A percentile compares a stretch with the other conserved stretches of the same genome.
Evolutionary conservation across 2,329 filamentous ascomycete genomes (phyloP).

Genomic region (Curvularia sp.): DNA sequence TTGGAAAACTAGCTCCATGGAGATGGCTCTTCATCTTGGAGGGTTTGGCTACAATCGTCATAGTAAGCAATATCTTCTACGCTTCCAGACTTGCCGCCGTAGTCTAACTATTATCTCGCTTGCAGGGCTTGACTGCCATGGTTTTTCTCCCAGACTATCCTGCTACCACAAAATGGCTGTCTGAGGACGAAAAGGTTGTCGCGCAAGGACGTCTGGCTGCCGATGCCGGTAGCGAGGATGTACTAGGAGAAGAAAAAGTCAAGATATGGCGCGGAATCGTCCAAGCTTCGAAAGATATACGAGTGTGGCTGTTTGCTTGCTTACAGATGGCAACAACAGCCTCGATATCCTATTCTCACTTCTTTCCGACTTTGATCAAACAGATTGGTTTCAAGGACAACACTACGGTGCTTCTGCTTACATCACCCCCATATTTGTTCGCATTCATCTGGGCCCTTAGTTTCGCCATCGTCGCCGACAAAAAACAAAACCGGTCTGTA

Average conservation of each 20-base stretch:
- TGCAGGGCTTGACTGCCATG: not conserved
- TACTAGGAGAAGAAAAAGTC: not conserved
- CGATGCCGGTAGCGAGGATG: not conserved
- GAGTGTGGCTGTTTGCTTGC: not conserved
- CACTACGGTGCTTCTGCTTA: not conserved
- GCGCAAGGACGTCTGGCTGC: not conserved
- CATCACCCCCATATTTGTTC: not conserved
- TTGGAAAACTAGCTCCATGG: slow-evolving; percentile 37
- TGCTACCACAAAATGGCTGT: not conserved
- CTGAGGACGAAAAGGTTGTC: not conserved
- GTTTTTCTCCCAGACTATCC: not conserved
- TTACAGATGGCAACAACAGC: not conserved
- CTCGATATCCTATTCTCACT: not conserved
- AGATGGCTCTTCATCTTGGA: slow-evolving; percentile 32
- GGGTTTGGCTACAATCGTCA: slow-evolving; percentile 12
- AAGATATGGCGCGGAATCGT: not conserved
- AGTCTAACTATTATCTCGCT: not conserved
- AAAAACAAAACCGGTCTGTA: not conserved
- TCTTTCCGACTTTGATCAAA: not conserved
- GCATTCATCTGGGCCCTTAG: not conserved
- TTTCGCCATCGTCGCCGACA: not conserved
- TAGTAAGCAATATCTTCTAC: not conserved
- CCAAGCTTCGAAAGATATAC: not conserved
- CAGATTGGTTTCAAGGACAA: not conserved
- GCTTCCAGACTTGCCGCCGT: not conserved